phyloP scores from a whole-genome alignment of 345 rosid genomes.

The Raphanus raphanistrum region DNA sequence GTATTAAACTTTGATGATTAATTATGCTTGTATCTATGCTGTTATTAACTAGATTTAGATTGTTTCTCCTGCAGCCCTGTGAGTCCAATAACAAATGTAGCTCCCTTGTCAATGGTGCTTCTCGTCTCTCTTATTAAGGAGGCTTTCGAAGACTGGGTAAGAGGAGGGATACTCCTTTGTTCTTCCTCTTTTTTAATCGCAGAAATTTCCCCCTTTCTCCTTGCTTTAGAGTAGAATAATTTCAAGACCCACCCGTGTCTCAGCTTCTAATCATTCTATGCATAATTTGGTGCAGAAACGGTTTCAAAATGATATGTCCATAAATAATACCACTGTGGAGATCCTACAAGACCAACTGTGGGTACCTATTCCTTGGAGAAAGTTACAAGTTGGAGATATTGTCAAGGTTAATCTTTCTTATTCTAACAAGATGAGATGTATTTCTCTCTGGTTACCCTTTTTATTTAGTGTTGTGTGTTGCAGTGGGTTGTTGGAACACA shows the following conservation, averaged over 20 bases:
- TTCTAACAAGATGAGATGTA: conserved; percentile 4
- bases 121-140: conserved; percentile 95
- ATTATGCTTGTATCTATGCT: neutral
- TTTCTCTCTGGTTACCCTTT: neutral
- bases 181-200: conserved; percentile 23
- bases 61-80: conserved; percentile 76
- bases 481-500: conserved; percentile 1
- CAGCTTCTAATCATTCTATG: conserved; percentile 22
- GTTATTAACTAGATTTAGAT: conserved; percentile 11
- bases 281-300: conserved; percentile 71
- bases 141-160: conserved; percentile 98
- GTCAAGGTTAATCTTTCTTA: conserved; percentile 63
- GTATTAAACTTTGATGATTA: neutral
- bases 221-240: neutral
- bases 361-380: conserved; percentile 83
- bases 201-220: conserved; percentile 12
- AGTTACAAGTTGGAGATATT: conserved; percentile 96
- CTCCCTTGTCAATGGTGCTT: conserved; percentile 91
- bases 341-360: conserved; percentile 85
- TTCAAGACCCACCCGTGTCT: conserved; percentile 10
- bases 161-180: conserved; percentile 23
- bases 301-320: conserved; percentile 90
- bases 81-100: conserved; percentile 91
- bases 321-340: conserved; percentile 77
- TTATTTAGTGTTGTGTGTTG: conserved; percentile 2